A percentile compares a stretch with the other conserved stretches of the same genome.
Evolutionary conservation across 345 rosid species (phyloP).

Genomic region (Hypericum androsaemum): DNA sequence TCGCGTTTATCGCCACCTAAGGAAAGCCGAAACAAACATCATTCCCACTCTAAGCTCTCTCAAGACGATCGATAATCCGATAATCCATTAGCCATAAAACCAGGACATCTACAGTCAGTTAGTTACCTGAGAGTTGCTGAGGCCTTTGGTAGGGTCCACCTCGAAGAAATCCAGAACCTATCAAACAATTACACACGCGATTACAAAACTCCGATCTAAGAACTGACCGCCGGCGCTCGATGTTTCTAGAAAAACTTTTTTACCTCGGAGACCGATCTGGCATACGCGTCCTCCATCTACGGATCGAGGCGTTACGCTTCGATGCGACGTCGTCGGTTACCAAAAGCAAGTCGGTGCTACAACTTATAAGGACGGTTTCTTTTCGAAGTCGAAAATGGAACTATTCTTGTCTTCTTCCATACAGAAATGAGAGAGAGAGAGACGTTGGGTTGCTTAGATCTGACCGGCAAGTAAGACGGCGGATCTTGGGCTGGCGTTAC

Average conservation of each 20-base stretch:
- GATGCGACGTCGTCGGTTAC: not conserved
- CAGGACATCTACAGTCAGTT: too few species aligned
- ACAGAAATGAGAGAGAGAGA: not conserved
- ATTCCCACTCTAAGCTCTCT: not conserved
- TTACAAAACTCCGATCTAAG: not conserved
- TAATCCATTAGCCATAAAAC: not conserved
- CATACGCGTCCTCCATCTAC: conserved; percentile 83
- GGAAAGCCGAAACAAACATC: conserved; percentile 10
- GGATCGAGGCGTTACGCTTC: conserved; percentile 1
- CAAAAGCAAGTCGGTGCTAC: too few species aligned
- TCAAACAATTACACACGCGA: not conserved
- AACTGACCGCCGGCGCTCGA: not conserved
- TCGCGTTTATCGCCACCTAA: conserved; percentile 64
- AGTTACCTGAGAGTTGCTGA: conserved; percentile 74
- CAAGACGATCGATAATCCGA: not conserved
- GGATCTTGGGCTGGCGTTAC: too few species aligned
- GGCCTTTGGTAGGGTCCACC: conserved; percentile 69
- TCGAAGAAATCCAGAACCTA: conserved; percentile 88
- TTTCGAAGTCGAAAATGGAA: not conserved
- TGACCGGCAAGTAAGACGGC: too few species aligned
- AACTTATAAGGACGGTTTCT: too few species aligned
- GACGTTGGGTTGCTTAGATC: not conserved
- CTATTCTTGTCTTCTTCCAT: not conserved
- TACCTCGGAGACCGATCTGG: conserved; percentile 94
- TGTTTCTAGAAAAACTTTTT: not conserved